Conservation (phyloP, 495 filamentous ascomycete genomes). For the Xylaria bambusicola region DNA sequence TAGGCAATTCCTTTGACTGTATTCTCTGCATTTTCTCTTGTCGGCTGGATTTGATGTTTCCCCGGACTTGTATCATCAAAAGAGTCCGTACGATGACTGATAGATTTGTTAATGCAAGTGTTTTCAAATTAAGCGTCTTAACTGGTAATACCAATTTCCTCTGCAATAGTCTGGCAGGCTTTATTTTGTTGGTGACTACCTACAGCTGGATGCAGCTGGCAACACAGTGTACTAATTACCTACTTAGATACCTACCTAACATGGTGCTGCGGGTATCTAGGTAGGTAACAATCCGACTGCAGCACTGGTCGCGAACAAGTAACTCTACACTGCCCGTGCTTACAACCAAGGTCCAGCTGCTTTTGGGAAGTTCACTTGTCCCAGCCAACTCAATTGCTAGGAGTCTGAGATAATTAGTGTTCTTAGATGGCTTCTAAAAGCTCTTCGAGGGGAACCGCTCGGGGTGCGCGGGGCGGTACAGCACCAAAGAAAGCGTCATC, state of each 20-base stretch:
- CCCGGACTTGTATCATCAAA: constrained; percentile 16
- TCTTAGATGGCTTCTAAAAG: constrained; percentile 14
- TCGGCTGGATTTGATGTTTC: constrained; percentile 37
- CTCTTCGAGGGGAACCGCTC: constrained; percentile 5
- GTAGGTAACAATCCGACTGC: too few species aligned
- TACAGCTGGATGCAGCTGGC: too few species aligned
- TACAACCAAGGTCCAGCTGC: too few species aligned
- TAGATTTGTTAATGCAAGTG: constrained; percentile 41
- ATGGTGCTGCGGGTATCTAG: too few species aligned
- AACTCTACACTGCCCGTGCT: too few species aligned
- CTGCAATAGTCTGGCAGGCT: too few species aligned
- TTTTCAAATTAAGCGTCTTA: constrained; percentile 16
- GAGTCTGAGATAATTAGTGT: neutral
- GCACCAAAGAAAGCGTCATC: constrained; percentile 13
- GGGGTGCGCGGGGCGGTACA: constrained; percentile 8
- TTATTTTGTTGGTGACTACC: too few species aligned
- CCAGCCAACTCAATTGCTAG: neutral
- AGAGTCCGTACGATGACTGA: constrained; percentile 9
- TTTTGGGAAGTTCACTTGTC: neutral
- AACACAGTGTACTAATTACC: too few species aligned
- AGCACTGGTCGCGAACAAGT: too few species aligned
- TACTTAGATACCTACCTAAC: too few species aligned
- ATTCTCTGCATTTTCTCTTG: constrained; percentile 47
- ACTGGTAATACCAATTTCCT: too few species aligned
- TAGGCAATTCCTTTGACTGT: constrained; percentile 58